A percentile compares a stretch with the other conserved stretches of the same genome.
These are phyloP conservation scores for Thecaphora thlaspeos DNA, from an alignment of 1,284 basidiomycete genomes.

Conservation along the genomic window DNA sequence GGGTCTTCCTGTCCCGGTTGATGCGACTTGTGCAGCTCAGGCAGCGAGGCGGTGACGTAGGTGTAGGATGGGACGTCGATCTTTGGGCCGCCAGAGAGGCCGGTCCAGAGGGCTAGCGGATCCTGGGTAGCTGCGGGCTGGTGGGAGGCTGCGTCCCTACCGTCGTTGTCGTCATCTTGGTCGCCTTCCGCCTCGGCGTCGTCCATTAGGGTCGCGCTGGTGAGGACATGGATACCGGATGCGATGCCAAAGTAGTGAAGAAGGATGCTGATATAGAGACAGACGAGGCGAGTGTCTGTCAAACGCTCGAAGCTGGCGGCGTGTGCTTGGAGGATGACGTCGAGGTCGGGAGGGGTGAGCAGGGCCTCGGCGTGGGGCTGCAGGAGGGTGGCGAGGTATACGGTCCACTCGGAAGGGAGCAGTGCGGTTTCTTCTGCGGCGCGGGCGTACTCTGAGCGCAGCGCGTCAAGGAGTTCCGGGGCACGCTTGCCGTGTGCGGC, in stretches of 20 bases:
- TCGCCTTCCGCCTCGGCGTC: too few species aligned
- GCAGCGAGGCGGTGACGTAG: slow-evolving; percentile 16
- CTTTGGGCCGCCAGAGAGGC: slow-evolving; percentile 20
- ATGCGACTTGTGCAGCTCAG: slow-evolving; percentile 4
- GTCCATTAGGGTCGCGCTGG: not conserved
- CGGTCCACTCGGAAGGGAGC: slow-evolving; percentile 12
- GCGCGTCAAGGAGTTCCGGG: too few species aligned
- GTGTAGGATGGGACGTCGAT: slow-evolving; percentile 4
- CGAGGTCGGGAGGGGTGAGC: not conserved
- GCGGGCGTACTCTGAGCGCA: too few species aligned
- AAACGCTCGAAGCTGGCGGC: slow-evolving; percentile 12
- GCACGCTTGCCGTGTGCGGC: too few species aligned
- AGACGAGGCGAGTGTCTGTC: slow-evolving; percentile 13
- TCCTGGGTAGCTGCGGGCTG: not conserved
- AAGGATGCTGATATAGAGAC: slow-evolving; percentile 25
- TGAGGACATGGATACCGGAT: not conserved
- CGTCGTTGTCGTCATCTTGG: slow-evolving; percentile 2
- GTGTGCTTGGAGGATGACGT: slow-evolving; percentile 25
- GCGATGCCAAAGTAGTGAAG: slow-evolving; percentile 7
- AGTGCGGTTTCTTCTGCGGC: too few species aligned
- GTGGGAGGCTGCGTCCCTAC: not conserved
- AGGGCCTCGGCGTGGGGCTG: too few species aligned
- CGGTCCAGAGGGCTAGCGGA: slow-evolving; percentile 21
- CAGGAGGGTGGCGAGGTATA: slow-evolving; percentile 8
- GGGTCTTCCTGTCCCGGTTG: too few species aligned